Base-by-base conservation (phyloP, 352 stramenopile species). In the Phytophthora nicotianae region DNA sequence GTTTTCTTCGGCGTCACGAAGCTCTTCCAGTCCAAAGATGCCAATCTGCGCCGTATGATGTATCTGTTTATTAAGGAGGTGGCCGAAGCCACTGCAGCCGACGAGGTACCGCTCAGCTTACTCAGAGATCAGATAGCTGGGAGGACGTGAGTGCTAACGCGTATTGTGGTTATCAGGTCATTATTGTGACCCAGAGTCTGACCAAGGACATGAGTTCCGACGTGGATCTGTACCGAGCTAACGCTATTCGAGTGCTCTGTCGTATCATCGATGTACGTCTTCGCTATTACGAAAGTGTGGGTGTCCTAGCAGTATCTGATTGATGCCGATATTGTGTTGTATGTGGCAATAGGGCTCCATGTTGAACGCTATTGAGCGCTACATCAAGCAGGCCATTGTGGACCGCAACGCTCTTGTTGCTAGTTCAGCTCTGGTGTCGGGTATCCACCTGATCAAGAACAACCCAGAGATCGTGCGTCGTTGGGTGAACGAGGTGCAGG, bases 1-100 rank as follows among this genome's bases (percentile, higher is more conserved):
- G 97, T 99, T 16, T 99, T 99, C 75, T 99, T 99, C 60, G 97
- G 96, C 14, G 97, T 99, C 11, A 99, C 98, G 2, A 99, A 99
- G 84, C 90, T 99, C 17, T 99, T 99, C 75, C 98, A 99, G 88
- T 98, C 86, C 53, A 95, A 99, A 66, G 96, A 99, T 76, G 95
- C 87, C 24, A 98, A 98, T 40, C 75, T 99, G 49, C 81, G 98
- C 17, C 86, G 97, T 20, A 99, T 99, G 96, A 98, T 99, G 64
- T 99, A 99, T 78, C 79, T 99, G 2, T 99, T 99, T 72, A 99
- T 99, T 70, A 99, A 99, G 79, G 97, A 99, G 62, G 96, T 99
- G 53, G 95, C 88, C 0, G 91, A 97, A 59, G 87, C 86, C 19
- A 97, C 90, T n/a, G 88, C 90, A 21, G 86, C 91, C 11, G 83